phyloP scores from a whole-genome alignment of 2,329 filamentous ascomycete genomes.

The Talaromyces rugulosus region DNA sequence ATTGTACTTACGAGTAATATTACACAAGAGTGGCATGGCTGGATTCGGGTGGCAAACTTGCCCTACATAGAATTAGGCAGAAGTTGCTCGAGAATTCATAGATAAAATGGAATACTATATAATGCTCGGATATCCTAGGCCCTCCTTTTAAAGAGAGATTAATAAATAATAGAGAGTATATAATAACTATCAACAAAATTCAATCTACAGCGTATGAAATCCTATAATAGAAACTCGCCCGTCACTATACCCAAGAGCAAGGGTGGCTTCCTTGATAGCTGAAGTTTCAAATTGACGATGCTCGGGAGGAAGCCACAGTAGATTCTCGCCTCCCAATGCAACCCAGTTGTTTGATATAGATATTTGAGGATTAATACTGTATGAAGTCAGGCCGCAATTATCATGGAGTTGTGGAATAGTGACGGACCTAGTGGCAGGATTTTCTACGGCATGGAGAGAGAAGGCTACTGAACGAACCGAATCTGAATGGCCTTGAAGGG shows the following conservation, averaged over 20 bases:
- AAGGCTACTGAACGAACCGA: constrained; percentile 6
- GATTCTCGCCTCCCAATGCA: not conserved
- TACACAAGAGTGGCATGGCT: no score
- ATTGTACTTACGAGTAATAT: not conserved
- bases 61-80: not conserved
- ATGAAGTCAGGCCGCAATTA: not conserved
- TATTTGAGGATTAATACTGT: constrained; percentile 2
- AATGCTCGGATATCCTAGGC: not conserved
- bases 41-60: no score
- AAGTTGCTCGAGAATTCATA: not conserved
- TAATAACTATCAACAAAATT: no score
- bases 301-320: constrained; percentile 10
- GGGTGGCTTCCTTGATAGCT: not conserved
- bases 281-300: constrained; percentile 1
- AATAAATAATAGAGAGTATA: not conserved
- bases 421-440: not conserved
- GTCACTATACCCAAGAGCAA: constrained; percentile 6
- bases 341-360: constrained; percentile 4
- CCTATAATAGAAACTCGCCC: constrained; percentile 4
- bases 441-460: constrained; percentile 14
- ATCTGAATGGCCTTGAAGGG: constrained; percentile 1
- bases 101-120: not conserved
- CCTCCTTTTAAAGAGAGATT: constrained; percentile 1
- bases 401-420: not conserved
- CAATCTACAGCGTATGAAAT: not conserved